Percentiles rank a stretch among this genome's conserved stretches.
phyloP scores from a whole-genome alignment of 2,329 filamentous ascomycete genomes.

The Dothideomycetes sp. region DNA sequence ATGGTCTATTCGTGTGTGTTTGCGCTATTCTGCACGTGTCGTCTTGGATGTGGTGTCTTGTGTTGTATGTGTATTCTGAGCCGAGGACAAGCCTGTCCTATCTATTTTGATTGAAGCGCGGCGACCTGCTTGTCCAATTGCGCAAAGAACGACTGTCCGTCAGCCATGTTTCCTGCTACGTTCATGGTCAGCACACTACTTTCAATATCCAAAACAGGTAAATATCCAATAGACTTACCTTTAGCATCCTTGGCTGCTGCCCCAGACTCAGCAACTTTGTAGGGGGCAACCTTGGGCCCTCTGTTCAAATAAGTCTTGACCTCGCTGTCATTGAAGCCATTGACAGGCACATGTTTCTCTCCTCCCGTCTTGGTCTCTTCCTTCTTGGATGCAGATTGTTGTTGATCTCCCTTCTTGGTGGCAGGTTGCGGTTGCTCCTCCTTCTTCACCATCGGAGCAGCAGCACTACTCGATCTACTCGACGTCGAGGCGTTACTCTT shows the following conservation, averaged over 20 bases:
- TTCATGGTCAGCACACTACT: too few relatives aligned
- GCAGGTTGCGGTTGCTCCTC: background rate
- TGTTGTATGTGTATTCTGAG: background rate
- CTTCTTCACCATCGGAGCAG: background rate
- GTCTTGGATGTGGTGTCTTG: background rate
- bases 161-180: slow-evolving; percentile 32
- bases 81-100: background rate
- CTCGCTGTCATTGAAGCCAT: slow-evolving; percentile 36
- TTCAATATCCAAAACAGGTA: too few relatives aligned
- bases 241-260: slow-evolving; percentile 28
- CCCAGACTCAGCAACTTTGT: slow-evolving; percentile 18
- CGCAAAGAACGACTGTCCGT: slow-evolving; percentile 36
- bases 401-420: slow-evolving; percentile 9
- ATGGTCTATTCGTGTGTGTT: background rate
- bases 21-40: background rate
- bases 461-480: background rate
- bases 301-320: slow-evolving; percentile 33
- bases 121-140: slow-evolving; percentile 38
- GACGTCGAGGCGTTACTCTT: background rate
- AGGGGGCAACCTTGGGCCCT: slow-evolving; percentile 24
- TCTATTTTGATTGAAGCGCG: slow-evolving; percentile 24
- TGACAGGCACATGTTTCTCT: slow-evolving; percentile 22
- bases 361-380: slow-evolving; percentile 14
- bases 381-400: too few relatives aligned
- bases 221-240: too few relatives aligned